Evolutionary conservation across 139 green algal species (phyloP), one percentile per base, ranked within the genome.

Genomic region (Desmodesmus armatus): DNA sequence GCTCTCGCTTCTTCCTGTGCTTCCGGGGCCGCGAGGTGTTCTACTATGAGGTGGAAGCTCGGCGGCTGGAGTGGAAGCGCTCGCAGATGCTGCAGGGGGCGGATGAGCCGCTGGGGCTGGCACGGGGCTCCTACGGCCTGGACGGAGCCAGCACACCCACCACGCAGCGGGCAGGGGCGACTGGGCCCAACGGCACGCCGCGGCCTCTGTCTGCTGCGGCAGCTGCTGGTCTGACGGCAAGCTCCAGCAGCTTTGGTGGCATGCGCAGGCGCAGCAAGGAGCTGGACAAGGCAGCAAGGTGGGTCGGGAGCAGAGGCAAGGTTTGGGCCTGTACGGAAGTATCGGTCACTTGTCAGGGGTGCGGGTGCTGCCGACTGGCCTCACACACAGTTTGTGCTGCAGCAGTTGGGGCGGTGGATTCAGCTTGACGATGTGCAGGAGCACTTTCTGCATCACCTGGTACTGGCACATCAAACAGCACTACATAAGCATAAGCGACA

Each of bases 1-100:
- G 93, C 63, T 91, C 85, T 27, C 88, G 93, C 47, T 94, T 94
- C 84, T 93, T 87, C 47, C 76, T 94, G 39, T 69, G 29, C 15
- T 95, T 95, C 83, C 69, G 84, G 27, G 82, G 78, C 43, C 78
- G 88, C 17, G 91, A 96, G 81, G 71, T 91, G 27, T 93, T 94
- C 75, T 96, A 92, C 83, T 90, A 90, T n/a, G 88, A 94, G 77
- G 82, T 92, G 62, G 85, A 90, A 78, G 75, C 85, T 29, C 66
- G 88, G 47, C 47, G 88, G 23, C 47, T 91, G 19, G 84, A 84
- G 39, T 84, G 85, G 78, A 84, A 84, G 69, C 76, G 84, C 25
- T 39, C 44, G 13, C 80, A 78, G 66, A 69, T 70, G 67, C 27
- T 75, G 17, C 3, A 15, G 25, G 78, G 63, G 11, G 78, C 78